These are phyloP conservation scores for Orbilia blumenaviensis DNA, from an alignment of 2,329 filamentous ascomycete genomes.

Conservation along the genomic window DNA sequence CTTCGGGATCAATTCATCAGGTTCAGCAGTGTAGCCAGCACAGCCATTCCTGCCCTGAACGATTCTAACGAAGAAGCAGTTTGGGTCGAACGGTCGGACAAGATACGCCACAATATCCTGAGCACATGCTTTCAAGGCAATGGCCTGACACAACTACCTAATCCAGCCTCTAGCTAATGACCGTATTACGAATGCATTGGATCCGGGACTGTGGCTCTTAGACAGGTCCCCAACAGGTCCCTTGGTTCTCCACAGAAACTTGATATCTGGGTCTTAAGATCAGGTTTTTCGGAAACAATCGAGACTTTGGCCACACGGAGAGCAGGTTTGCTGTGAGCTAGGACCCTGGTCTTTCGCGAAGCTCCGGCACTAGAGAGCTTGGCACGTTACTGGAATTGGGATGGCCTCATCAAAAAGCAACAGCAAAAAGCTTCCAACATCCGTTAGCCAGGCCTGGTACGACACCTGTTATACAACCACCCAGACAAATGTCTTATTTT, in stretches of 20 bases:
- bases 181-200: conserved; percentile 8
- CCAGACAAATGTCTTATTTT: conserved; percentile 41
- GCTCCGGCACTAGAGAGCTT: conserved; percentile 39
- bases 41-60: neutral
- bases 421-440: conserved; percentile 36
- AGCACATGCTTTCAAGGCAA: neutral
- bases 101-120: neutral
- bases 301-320: conserved; percentile 34
- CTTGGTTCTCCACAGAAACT: conserved; percentile 18
- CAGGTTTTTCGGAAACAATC: conserved; percentile 54
- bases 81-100: neutral
- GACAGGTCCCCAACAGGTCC: too few species aligned
- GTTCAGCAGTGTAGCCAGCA: neutral
- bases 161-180: neutral
- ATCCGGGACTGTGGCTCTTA: neutral
- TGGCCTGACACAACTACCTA: neutral
- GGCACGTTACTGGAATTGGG: conserved; percentile 18
- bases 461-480: neutral
- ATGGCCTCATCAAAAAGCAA: conserved; percentile 35
- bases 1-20: neutral
- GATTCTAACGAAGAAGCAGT: neutral
- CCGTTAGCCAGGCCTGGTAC: conserved; percentile 17
- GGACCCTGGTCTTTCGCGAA: conserved; percentile 38
- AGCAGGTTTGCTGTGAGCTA: conserved; percentile 12
- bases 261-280: neutral